A percentile compares a stretch with the other conserved stretches of the same genome.
These are phyloP conservation scores for Synchytrium microbalum DNA, from an alignment of 371 early-diverging fungal species.

Conservation along the genomic window DNA sequence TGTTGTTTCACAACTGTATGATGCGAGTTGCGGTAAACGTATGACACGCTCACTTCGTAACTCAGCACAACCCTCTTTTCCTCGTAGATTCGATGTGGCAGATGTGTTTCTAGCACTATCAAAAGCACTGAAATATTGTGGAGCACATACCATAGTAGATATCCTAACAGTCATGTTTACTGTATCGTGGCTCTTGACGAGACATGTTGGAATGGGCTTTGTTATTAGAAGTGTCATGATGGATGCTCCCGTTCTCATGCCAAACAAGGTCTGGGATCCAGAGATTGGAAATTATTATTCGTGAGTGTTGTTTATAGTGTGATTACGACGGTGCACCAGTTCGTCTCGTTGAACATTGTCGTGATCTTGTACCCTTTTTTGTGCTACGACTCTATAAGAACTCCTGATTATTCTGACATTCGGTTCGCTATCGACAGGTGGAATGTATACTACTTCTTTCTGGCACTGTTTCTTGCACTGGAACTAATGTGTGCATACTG, in stretches of 20 bases:
- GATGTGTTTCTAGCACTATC: background rate
- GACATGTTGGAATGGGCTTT: background rate
- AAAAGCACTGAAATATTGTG: background rate
- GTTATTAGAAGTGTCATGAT: background rate
- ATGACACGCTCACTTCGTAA: too few relatives aligned
- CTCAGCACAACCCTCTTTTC: too few relatives aligned
- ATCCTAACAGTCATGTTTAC: background rate
- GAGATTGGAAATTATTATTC: background rate
- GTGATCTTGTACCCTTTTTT: too few relatives aligned
- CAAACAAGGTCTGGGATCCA: background rate
- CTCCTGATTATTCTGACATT: too few relatives aligned
- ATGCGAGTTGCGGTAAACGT: too few relatives aligned
- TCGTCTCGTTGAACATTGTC: too few relatives aligned
- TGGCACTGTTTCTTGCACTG: background rate
- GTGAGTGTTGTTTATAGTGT: too few relatives aligned
- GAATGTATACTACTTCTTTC: background rate
- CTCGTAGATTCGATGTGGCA: background rate
- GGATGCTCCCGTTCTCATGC: background rate
- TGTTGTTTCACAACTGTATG: too few relatives aligned
- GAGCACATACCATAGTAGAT: background rate
- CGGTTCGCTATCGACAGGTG: background rate
- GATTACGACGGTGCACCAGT: too few relatives aligned
- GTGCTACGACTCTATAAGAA: too few relatives aligned
- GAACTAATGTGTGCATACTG: background rate
- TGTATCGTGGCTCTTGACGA: background rate